phyloP scores from a whole-genome alignment of 306 rosid genomes.

The Potentilla sterilis region DNA sequence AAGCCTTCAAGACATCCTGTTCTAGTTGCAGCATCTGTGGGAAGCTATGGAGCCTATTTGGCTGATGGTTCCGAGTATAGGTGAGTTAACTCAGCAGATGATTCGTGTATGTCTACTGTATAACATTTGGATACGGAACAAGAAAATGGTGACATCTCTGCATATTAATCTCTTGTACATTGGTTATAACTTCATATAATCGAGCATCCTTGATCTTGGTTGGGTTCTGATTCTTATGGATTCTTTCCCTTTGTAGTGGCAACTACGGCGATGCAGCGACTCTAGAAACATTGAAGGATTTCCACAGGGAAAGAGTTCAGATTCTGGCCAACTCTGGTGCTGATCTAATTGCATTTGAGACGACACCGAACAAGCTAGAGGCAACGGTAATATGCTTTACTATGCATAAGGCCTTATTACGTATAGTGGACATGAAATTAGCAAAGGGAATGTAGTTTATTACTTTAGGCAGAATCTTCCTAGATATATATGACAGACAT shows the following conservation, averaged over 20 bases:
- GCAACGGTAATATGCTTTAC: slow-evolving; percentile 49
- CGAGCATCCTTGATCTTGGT: neutral
- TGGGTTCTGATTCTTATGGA: neutral
- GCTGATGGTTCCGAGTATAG: slow-evolving; percentile 72
- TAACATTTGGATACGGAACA: neutral
- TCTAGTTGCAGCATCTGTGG: slow-evolving; percentile 85
- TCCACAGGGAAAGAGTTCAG: slow-evolving; percentile 78
- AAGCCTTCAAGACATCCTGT: slow-evolving; percentile 42
- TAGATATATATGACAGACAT: neutral
- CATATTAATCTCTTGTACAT: neutral
- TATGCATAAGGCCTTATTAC: neutral
- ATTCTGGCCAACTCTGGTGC: slow-evolving; percentile 75
- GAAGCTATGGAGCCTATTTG: slow-evolving; percentile 89
- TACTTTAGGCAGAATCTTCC: neutral
- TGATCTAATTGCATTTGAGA: slow-evolving; percentile 84
- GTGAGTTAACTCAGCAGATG: slow-evolving; percentile 24
- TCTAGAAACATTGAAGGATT: slow-evolving; percentile 59
- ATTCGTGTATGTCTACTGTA: neutral
- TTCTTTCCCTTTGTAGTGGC: slow-evolving; percentile 47
- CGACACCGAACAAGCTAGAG: slow-evolving; percentile 76
- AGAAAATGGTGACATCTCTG: neutral
- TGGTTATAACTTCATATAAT: neutral
- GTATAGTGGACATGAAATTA: neutral
- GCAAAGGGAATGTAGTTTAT: neutral
- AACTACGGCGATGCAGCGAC: slow-evolving; percentile 65